Evolutionary conservation across 1,139 yeast species (phyloP).

Genomic region (Taiozyma sp.): DNA sequence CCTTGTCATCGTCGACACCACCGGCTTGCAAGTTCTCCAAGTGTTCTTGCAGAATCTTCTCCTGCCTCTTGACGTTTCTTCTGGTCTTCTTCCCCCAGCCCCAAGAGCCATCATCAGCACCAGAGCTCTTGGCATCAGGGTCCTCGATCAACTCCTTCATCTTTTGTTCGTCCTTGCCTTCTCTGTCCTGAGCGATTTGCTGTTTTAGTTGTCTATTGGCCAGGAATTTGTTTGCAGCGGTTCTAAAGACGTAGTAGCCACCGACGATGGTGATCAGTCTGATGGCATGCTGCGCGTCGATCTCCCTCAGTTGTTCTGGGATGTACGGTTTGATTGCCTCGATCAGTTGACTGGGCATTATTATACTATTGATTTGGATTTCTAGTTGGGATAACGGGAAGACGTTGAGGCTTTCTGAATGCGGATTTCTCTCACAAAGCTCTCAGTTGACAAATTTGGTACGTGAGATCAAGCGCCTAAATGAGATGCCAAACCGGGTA

Average conservation of each 20-base stretch:
- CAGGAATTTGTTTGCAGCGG: constrained; percentile 34
- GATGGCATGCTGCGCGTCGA: constrained; percentile 31
- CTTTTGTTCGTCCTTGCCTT: constrained; percentile 29
- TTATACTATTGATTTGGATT: not conserved
- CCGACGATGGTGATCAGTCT: constrained; percentile 39
- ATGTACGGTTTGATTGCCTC: constrained; percentile 6
- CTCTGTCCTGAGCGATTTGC: constrained; percentile 44
- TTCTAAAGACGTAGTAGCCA: constrained; percentile 40
- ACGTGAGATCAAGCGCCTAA: not conserved
- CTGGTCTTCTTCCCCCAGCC: constrained; percentile 82
- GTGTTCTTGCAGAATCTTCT: constrained; percentile 44
- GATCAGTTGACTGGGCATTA: not conserved
- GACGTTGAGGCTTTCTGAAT: not conserved
- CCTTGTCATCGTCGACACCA: constrained; percentile 59
- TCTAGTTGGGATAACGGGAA: not conserved
- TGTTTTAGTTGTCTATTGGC: constrained; percentile 46
- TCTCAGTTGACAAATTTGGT: not conserved
- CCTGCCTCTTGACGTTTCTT: constrained; percentile 47
- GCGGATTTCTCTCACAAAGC: not conserved
- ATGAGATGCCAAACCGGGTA: not conserved
- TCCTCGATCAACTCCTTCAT: constrained; percentile 36
- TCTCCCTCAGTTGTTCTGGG: constrained; percentile 17
- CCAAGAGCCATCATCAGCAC: constrained; percentile 47
- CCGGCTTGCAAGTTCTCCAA: constrained; percentile 37
- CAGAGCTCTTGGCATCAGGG: constrained; percentile 26